Evolutionary conservation across 2,329 filamentous ascomycete genomes (phyloP).

Genomic region (Trichoderma brevicompactum): DNA sequence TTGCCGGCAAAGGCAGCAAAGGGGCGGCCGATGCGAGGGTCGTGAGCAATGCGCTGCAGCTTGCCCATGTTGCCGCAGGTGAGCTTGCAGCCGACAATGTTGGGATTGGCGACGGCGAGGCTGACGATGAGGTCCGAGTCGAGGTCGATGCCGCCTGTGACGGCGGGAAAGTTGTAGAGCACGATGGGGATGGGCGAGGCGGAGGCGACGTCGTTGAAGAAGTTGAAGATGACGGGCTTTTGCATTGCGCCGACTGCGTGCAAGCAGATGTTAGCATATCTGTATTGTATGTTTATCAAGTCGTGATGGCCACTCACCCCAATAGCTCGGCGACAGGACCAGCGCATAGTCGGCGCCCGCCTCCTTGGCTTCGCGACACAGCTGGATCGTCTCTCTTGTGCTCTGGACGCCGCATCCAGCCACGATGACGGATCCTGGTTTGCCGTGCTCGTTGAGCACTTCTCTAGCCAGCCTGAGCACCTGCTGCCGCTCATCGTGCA

Average conservation of each 20-base stretch:
- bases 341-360: constrained; percentile 77
- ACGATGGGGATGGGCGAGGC: constrained; percentile 63
- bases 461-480: constrained; percentile 64
- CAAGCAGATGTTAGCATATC: neutral
- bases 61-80: constrained; percentile 70
- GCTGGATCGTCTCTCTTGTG: constrained; percentile 72
- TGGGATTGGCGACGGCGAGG: constrained; percentile 54
- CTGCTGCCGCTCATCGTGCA: constrained; percentile 69
- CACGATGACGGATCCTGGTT: constrained; percentile 53
- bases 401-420: constrained; percentile 78
- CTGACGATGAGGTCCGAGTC: constrained; percentile 62
- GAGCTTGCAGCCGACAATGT: constrained; percentile 67
- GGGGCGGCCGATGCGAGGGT: constrained; percentile 34
- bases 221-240: constrained; percentile 30
- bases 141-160: constrained; percentile 63
- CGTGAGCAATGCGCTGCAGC: constrained; percentile 55
- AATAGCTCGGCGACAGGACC: constrained; percentile 78
- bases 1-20: constrained; percentile 47
- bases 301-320: constrained; percentile 50
- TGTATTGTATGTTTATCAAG: too few relatives aligned
- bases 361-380: constrained; percentile 70
- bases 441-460: constrained; percentile 21
- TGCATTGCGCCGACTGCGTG: constrained; percentile 36
- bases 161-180: constrained; percentile 70
- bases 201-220: constrained; percentile 66